Evolutionary conservation across 2,329 filamentous ascomycete species (phyloP), one percentile per base, ranked within the genome.

Genomic region (Tricladium varicosporioides): DNA sequence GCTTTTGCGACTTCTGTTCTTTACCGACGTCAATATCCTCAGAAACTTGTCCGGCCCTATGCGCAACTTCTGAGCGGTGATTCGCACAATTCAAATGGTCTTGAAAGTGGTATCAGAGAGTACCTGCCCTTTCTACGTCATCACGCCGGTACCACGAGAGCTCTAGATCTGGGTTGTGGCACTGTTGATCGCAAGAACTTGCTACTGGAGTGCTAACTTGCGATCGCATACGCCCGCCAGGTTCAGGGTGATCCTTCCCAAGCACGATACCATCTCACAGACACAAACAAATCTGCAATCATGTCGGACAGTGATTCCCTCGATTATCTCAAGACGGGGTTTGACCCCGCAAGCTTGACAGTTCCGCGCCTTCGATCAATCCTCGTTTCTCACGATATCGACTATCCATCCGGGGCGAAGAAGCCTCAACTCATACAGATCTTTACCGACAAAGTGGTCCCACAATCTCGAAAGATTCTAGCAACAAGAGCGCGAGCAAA

Each of bases 351-450:
- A 69, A 84, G 82, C 62, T 83, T 97, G 62, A 97, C 92, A 1
- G 86, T 97, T 50, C 92, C 94, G 27, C 88, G 89, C 47, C 79
- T 99, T 66, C 90, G 94, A 67, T 93, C 89, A 49, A 95, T 97
- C 63, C 84, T 99, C 57, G 89, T 97, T 68, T 88, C 86, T 63
- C 91, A 99, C 76, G 89, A 92, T 70, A 79, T 97, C 68, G 76
- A 85, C 40, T 97, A 96, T 71, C 88, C 92, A 5, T 87, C 91
- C 0, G 92, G 87, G 4, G 92, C 94, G 11, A 99, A 97, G 77
- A 99, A 99, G 77, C 78, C 85, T 0, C 88, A 96, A 69, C 84
- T 99, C 18, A 80, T 99, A 59, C 85, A 89, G 7, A 84, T 97
- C 48, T 92, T 99, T 74, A 86, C 88, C 69, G 80, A 88, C 32